Evolutionary conservation across 108 stramenopile genomes (phyloP).

Genomic region (Parmales sp.): DNA sequence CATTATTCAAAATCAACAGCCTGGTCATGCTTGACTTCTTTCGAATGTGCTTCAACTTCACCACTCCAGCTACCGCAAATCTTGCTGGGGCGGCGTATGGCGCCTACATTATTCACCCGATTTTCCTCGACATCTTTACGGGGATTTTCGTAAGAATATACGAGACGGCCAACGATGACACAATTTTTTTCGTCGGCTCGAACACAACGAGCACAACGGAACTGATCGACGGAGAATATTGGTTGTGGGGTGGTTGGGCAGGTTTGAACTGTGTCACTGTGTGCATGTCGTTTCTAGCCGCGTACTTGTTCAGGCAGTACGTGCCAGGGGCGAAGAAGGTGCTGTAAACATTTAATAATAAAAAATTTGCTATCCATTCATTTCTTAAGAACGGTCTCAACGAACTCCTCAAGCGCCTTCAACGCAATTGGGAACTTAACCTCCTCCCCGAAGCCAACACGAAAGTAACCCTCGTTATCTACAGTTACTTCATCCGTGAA

Average conservation of each 20-base stretch:
- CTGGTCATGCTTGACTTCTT: neutral
- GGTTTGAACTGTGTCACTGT: neutral
- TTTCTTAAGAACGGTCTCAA: too few relatives aligned
- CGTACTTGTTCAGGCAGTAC: neutral
- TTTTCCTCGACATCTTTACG: neutral
- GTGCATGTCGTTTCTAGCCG: neutral
- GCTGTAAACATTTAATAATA: too few relatives aligned
- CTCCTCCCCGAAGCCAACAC: conserved; percentile 60
- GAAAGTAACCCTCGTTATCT: conserved; percentile 37
- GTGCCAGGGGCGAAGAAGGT: neutral
- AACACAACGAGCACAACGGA: conserved; percentile 1
- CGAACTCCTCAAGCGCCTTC: conserved; percentile 36
- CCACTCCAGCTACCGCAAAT: neutral
- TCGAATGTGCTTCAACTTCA: conserved; percentile 1
- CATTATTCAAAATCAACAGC: too few relatives aligned
- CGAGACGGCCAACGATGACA: neutral
- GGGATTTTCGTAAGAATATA: neutral
- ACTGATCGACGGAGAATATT: neutral
- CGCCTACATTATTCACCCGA: conserved; percentile 10
- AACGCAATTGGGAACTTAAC: conserved; percentile 46
- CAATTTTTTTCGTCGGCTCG: neutral
- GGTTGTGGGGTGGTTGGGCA: neutral
- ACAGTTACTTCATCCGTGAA: conserved; percentile 25
- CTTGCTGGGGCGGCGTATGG: neutral
- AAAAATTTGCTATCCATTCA: too few relatives aligned